Base-by-base conservation (phyloP, 805 yeast species). In the Pichia scutulata region DNA sequence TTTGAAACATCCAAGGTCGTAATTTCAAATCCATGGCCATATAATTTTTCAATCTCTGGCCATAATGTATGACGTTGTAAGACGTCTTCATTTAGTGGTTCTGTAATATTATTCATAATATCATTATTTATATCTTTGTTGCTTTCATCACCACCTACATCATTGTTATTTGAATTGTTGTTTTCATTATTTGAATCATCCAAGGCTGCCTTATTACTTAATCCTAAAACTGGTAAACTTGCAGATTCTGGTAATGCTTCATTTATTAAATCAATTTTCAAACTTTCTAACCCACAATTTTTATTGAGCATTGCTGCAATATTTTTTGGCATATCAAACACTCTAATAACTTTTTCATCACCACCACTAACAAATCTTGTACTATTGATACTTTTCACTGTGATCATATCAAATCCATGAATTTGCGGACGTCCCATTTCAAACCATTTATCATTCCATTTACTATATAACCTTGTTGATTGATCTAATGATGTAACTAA, bases 401-500 rank as follows among this genome's bases (percentile, higher is more conserved):
- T 82, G 39, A 87, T 75, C 97, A 93, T 89, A 62, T 93, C 98
- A 63, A 89, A 93, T 9, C 99, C 99, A 66, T 93, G 99, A 55
- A 93, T 93, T 66, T 93, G 99, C 0, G 99, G 98, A 58, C 99
- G 78, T 1, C 97, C 88, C 66, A 93, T 84, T 65, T 93, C 99
- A 62, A 84, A 84, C 95, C 97, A 89, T 1, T 66, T 52, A 7
- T 57, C 53, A 13, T 58, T 50, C 39, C 89, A 85, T 25, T 76
- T 78, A 0, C 95, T 82, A 66, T 76, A 84, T 23, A 93, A 64
- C 59, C 99, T 75, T 0, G 98, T 88, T 0, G 99, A 93, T 68
- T 93, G 98, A 64, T 93, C 99, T 41, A 86, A 68, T 0, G 97
- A 89, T 0, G 97, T 89, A 0, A 88, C 72, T 49, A 86, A 67